phyloP scores from a whole-genome alignment of 1,284 basidiomycete genomes.

The Tylopilus orsonianus region DNA sequence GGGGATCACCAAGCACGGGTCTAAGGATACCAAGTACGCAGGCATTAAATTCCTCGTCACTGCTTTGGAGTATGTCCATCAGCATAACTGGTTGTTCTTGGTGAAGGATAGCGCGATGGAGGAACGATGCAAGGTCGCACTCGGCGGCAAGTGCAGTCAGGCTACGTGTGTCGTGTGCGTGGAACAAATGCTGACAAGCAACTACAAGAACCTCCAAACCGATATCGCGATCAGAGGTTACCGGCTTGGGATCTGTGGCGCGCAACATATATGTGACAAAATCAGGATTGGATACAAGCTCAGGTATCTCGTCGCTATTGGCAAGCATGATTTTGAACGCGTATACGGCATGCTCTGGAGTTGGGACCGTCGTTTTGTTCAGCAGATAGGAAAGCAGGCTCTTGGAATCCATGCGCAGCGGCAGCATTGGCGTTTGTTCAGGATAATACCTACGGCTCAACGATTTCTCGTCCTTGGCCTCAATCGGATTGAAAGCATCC shows the following conservation, averaged over 20 bases:
- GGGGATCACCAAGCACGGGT: background rate
- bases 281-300: background rate
- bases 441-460: too few species aligned
- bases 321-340: background rate
- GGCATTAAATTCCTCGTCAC: background rate
- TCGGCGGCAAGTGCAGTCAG: background rate
- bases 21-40: background rate
- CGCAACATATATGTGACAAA: conserved; percentile 3
- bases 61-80: background rate
- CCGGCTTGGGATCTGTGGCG: background rate
- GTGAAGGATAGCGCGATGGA: background rate
- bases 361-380: background rate
- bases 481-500: background rate
- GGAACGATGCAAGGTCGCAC: background rate
- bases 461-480: background rate
- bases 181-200: background rate
- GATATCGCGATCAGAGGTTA: background rate
- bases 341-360: background rate
- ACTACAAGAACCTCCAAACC: background rate
- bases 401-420: background rate
- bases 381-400: conserved; percentile 1
- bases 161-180: background rate
- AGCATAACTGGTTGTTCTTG: background rate
- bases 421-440: background rate
- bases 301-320: background rate